A percentile compares a stretch with the other conserved stretches of the same genome.
These are phyloP conservation scores for Calonectria honghensis DNA, from an alignment of 2,329 filamentous ascomycete genomes.

Conservation along the genomic window DNA sequence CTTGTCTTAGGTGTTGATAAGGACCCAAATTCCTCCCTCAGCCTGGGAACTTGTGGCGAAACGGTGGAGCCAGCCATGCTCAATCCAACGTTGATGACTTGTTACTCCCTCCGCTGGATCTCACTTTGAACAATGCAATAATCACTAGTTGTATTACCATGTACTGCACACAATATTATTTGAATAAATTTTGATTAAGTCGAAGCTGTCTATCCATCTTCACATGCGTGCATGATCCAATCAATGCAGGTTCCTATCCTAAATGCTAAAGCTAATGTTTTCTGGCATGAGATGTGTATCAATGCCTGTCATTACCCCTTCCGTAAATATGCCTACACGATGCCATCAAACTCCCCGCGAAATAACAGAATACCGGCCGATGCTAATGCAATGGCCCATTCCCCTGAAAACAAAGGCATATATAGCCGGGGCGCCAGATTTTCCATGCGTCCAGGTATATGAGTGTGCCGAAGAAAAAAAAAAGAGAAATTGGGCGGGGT, in stretches of 20 bases:
- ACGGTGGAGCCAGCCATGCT: neutral
- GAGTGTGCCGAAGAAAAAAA: constrained; percentile 37
- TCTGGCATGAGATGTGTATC: constrained; percentile 22
- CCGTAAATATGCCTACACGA: constrained; percentile 30
- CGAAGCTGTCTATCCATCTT: constrained; percentile 20
- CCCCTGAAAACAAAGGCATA: constrained; percentile 23
- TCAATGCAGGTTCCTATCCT: constrained; percentile 27
- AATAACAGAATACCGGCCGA: constrained; percentile 31
- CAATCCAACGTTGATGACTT: neutral
- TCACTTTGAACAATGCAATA: neutral
- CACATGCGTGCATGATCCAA: constrained; percentile 29
- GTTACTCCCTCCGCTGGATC: no score
- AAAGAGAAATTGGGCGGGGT: constrained; percentile 45
- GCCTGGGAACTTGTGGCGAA: neutral
- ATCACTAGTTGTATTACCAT: neutral
- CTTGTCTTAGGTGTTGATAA: constrained; percentile 8
- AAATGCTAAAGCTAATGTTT: constrained; percentile 33
- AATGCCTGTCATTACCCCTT: constrained; percentile 12
- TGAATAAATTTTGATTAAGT: constrained; percentile 31
- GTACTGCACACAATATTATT: neutral
- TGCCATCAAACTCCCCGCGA: constrained; percentile 37
- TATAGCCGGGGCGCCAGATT: constrained; percentile 25
- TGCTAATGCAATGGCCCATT: constrained; percentile 36
- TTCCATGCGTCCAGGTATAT: constrained; percentile 37
- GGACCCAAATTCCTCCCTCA: neutral